phyloP scores from a whole-genome alignment of 1,284 basidiomycete genomes.

The Microbotryomycetes sp. region DNA sequence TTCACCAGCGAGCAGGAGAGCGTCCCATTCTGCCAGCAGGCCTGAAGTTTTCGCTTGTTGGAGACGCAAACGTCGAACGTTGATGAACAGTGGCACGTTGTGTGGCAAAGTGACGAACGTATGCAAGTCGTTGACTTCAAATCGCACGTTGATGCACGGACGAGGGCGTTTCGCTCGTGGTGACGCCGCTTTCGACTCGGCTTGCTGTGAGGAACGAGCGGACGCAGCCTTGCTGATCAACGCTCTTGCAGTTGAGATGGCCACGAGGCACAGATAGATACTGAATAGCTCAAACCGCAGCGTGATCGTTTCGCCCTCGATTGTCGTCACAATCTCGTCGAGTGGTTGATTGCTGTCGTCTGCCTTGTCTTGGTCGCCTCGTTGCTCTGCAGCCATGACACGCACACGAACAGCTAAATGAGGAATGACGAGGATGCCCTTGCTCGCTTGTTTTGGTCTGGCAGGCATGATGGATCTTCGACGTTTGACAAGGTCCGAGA shows the following conservation, averaged over 20 bases:
- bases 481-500: slow-evolving; percentile 10
- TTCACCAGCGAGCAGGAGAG: slow-evolving; percentile 46
- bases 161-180: slow-evolving; percentile 6
- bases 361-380: slow-evolving; percentile 36
- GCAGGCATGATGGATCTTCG: slow-evolving; percentile 32
- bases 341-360: slow-evolving; percentile 28
- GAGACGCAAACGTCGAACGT: slow-evolving; percentile 24
- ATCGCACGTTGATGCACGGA: slow-evolving; percentile 24
- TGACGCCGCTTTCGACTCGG: not conserved
- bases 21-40: slow-evolving; percentile 20
- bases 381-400: slow-evolving; percentile 36
- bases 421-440: slow-evolving; percentile 37
- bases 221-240: slow-evolving; percentile 40
- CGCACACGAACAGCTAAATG: slow-evolving; percentile 41
- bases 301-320: slow-evolving; percentile 47
- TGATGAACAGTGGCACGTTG: slow-evolving; percentile 35
- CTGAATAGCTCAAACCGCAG: slow-evolving; percentile 60
- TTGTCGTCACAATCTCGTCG: slow-evolving; percentile 46
- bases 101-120: slow-evolving; percentile 39
- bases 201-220: not conserved
- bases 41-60: slow-evolving; percentile 6
- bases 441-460: slow-evolving; percentile 28
- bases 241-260: slow-evolving; percentile 52
- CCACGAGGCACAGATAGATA: slow-evolving; percentile 66
- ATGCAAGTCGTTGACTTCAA: slow-evolving; percentile 40